Base-by-base conservation (phyloP, 805 yeast genomes). In the Tetrapisispora taiwanensis region DNA sequence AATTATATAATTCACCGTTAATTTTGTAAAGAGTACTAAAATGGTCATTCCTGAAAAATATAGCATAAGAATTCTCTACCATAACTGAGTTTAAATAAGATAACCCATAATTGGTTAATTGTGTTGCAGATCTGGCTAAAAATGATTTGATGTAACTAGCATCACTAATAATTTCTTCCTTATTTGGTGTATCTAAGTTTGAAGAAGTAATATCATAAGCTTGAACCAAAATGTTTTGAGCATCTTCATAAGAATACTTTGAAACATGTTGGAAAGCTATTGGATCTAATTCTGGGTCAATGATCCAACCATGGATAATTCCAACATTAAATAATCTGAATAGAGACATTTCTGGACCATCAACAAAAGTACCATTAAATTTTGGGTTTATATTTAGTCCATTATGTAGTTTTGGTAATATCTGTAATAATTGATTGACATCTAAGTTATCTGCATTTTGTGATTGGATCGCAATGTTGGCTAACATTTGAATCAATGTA, bases 31-130 rank as follows among this genome's bases (percentile, higher is more conserved):
- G 58, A 0, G 96, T 86, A 50, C 75, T 75, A 63, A 85, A 90
- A 60, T 88, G 96, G 60, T 92, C 89, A 62, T 92, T 90, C 56
- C 97, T 73, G 67, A 89, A 92, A 48, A 90, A 74, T 0, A 90
- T 78, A 1, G 80, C 75, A 44, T 80, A 70, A 7, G 79, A 73
- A 35, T 79, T 79, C 14, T 72, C 70, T 1, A 62, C 56, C 24
- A 85, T 58, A 3, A 69, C 54, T 6, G 63, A 59, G 47, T 67
- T 66, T 48, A 84, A 59, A 42, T 66, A 65, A 1, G 58, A 45
- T 13, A 84, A 59, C 0, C 98, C 98, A 39, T 68, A 64, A 0
- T 66, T 67, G 0, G 97, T 86, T 54, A 89, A 65, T 56, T 90
- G 96, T 0, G 94, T 79, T 7, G 79, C 75, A 50, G 87, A 78